phyloP scores from a whole-genome alignment of 805 yeast genomes.

The Saccharomyces mikatae region DNA sequence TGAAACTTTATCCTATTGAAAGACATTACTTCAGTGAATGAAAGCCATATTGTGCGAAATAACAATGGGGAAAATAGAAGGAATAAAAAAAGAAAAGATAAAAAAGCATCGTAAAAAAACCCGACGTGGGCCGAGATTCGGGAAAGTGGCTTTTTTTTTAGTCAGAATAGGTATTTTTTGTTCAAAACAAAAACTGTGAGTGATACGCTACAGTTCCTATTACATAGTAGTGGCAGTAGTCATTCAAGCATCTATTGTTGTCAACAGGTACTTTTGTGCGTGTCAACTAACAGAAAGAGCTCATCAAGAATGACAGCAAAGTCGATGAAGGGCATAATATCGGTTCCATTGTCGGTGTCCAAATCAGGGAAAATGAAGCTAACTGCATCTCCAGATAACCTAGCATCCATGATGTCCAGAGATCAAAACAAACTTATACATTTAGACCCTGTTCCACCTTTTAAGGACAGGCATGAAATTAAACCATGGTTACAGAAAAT shows the following conservation, averaged over 20 bases:
- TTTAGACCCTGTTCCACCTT: conserved; percentile 30
- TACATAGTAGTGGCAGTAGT: not conserved
- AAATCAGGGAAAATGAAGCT: not conserved
- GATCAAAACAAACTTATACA: conserved; percentile 31
- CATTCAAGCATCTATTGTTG: not conserved
- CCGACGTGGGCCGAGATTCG: not conserved
- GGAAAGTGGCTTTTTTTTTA: not conserved
- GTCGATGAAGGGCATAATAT: not conserved
- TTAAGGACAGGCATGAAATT: conserved; percentile 39
- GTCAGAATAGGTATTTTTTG: not conserved
- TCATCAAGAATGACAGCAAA: not conserved
- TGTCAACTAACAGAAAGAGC: not conserved
- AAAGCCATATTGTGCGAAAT: not conserved
- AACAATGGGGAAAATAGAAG: not conserved
- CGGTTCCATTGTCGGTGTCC: not conserved
- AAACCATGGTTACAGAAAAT: conserved; percentile 54
- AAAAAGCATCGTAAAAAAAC: not conserved
- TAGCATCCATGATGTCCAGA: conserved; percentile 10
- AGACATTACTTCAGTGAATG: not conserved
- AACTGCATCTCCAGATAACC: conserved; percentile 6
- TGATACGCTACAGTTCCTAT: not conserved
- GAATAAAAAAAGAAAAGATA: not conserved
- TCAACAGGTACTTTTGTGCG: not conserved
- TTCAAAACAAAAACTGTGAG: not conserved
- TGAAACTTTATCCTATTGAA: not conserved